Evolutionary conservation across 129 eudicot genomes (phyloP).

Genomic region (Lonicera japonica): DNA sequence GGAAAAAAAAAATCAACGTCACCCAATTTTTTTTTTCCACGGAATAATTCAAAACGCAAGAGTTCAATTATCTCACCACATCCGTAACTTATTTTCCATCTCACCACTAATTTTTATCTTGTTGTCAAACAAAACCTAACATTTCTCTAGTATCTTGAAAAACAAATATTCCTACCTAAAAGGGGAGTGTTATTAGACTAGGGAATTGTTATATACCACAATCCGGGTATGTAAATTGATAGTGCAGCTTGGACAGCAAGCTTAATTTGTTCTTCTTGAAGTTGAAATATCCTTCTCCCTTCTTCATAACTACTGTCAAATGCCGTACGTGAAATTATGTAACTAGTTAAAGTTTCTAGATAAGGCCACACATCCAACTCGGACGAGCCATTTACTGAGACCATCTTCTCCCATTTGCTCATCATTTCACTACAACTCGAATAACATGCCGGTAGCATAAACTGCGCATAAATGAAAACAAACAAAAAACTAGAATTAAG

Average conservation of each 20-base stretch:
- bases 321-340: slow-evolving; percentile 16
- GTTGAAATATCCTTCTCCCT: slow-evolving; percentile 12
- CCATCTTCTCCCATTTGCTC: slow-evolving; percentile 8
- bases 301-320: slow-evolving; percentile 17
- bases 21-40: too few relatives aligned
- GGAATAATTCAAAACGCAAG: too few relatives aligned
- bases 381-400: not conserved
- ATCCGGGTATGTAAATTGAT: slow-evolving; percentile 19
- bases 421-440: slow-evolving; percentile 9
- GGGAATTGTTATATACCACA: not conserved
- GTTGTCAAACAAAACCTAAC: too few relatives aligned
- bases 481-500: too few relatives aligned
- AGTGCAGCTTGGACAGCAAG: not conserved
- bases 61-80: too few relatives aligned
- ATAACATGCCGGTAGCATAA: slow-evolving; percentile 7
- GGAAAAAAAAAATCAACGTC: too few relatives aligned
- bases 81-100: too few relatives aligned
- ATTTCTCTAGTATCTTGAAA: too few relatives aligned
- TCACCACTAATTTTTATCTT: too few relatives aligned
- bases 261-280: slow-evolving; percentile 3
- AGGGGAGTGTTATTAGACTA: too few relatives aligned
- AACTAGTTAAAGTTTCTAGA: slow-evolving; percentile 2
- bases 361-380: slow-evolving; percentile 14
- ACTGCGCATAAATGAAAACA: not conserved
- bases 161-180: not conserved